Evolutionary conservation across 2,329 filamentous ascomycete species (phyloP), one percentile per base, ranked within the genome.

Genomic region (Verticillium zaregamsianum): DNA sequence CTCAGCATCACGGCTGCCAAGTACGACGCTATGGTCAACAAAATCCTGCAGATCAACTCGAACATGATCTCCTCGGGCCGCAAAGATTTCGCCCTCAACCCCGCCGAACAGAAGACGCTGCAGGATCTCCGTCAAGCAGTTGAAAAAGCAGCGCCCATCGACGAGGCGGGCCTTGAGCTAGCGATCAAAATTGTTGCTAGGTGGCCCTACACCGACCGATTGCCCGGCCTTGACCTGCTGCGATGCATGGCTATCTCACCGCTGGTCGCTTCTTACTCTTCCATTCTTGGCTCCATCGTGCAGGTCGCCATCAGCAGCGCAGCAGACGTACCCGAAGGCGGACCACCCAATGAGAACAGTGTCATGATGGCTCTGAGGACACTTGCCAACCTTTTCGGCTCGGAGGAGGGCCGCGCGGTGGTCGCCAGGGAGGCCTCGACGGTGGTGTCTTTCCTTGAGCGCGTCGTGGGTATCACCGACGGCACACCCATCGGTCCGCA

Each of bases 211-310:
- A 81, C 87, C 14, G 90, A 92, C 67, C 89, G 93, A 55, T 82
- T 99, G 0, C 91, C 95, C 0, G 91, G 88, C 14, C 84, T 99
- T 1, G 95, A 98, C 73, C 80, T 98, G 1, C 82, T 98, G 5
- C 91, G 95, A n/a, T 87, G 96, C 57, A 81, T 95, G 32, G 89
- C 91, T 1, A 86, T 88, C 1, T 86, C 86, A 5, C 85, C 91
- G 0, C 76, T 84, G 1, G 85, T 87, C n/a, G 89, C 91, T 2
- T 82, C 83, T 8, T 85, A 85, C 58, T 77, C 77, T 0, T 82
- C 86, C 58, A 75, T 78, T 3, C 77, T 81, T 33, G 79, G 79
- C 3, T 88, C 85, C 39, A 77, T 93, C 14, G 77, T 97, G 7
- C 80, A 87, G 37, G 73, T 80, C 6, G 77, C 78, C 23, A 73